phyloP scores from a whole-genome alignment of 2,329 filamentous ascomycete genomes.

The Colletotrichum godetiae region DNA sequence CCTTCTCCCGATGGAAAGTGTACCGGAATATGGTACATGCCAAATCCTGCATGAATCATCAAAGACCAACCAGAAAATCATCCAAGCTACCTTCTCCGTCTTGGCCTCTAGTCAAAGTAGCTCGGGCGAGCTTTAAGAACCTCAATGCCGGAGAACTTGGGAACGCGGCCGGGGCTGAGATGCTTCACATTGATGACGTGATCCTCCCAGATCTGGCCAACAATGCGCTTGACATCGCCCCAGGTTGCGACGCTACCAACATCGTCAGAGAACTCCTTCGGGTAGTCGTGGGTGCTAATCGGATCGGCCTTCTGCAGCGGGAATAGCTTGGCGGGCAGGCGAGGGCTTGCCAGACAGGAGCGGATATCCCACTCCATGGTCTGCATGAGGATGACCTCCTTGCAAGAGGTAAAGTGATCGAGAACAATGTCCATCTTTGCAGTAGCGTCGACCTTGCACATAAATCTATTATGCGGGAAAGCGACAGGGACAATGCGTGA shows the following conservation, averaged over 20 bases:
- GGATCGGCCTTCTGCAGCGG: conserved; percentile 18
- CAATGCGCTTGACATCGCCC: conserved; percentile 26
- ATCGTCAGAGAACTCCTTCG: conserved; percentile 15
- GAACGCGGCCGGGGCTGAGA: conserved; percentile 4
- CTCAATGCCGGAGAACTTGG: conserved; percentile 29
- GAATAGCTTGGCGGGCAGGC: conserved; percentile 17
- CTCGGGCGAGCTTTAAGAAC: conserved; percentile 21
- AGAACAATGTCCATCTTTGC: conserved; percentile 21
- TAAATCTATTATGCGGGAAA: conserved; percentile 25
- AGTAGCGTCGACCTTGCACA: conserved; percentile 14
- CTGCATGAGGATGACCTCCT: conserved; percentile 29
- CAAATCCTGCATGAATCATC: neutral
- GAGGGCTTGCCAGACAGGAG: conserved; percentile 13
- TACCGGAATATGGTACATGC: conserved; percentile 10
- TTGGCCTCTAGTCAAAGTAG: conserved; percentile 24
- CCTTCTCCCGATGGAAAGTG: conserved; percentile 12
- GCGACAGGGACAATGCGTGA: conserved; percentile 28
- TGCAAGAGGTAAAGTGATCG: conserved; percentile 26
- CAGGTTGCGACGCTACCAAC: conserved; percentile 23
- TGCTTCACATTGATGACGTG: conserved; percentile 10
- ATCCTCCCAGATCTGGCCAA: conserved; percentile 22
- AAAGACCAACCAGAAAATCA: neutral
- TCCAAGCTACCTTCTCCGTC: neutral
- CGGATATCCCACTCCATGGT: conserved; percentile 26
- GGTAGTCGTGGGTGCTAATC: conserved; percentile 27